Evolutionary conservation across 495 filamentous ascomycete genomes (phyloP), one percentile per base, ranked within the genome.

Genomic region (Penicillium maclennaniae): DNA sequence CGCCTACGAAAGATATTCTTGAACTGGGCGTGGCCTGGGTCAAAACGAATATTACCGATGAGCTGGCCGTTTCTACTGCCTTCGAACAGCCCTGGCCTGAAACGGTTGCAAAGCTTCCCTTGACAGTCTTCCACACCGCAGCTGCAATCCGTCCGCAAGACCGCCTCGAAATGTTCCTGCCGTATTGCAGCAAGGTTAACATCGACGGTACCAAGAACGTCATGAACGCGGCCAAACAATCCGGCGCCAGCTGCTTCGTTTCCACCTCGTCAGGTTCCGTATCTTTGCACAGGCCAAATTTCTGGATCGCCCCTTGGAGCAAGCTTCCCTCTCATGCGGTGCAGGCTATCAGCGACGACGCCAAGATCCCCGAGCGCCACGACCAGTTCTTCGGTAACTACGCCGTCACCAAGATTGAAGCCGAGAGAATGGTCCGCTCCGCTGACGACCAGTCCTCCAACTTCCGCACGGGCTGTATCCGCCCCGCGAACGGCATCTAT

Each of bases 61-160:
- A 71, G 7, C 45, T 64, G 0, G 73, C 67, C 1, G 75, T 81
- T 1, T 52, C 64, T 6, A 70, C 68, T 0, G 76, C 79, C 8
- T 83, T 83, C 47, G 58, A 70, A 14, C 68, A 76, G 45, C 73
- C 75, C 25, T 84, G 82, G 81, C 63, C 74, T 3, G 48, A 53
- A 7, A 59, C 64, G 1, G 74, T 79, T 4, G 65, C 76, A 27
- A 47, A 67, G 4, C 66, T 74, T 3, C 76, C 80, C 16, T 58
- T 84, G 19, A 83, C 80, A 10, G 79, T 83, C 21, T 83, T 77
- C 58, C 82, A 84, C 63, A 83, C 77, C 1, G 81, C 81, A 15
- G 80, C 79, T 0, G 58, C 70, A 6, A 80, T 85, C 43, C 62
- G 73, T 6, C 66, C 77, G 0, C 68, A 65, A 7, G 81, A 83